These are phyloP conservation scores for Fraxinus floribunda DNA, from an alignment of 305 asterid species.

Conservation along the genomic window DNA sequence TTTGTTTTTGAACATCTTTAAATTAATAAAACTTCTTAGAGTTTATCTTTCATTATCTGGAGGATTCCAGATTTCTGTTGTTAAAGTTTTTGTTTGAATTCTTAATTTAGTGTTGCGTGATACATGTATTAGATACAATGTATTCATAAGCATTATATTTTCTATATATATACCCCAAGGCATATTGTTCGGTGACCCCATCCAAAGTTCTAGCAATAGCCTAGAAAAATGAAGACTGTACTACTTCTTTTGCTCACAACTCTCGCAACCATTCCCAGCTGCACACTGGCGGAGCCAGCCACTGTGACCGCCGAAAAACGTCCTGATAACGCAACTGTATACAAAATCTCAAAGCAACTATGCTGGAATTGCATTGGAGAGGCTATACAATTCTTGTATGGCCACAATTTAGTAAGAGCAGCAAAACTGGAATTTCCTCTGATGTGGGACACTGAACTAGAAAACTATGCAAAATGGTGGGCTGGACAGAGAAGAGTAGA, in stretches of 20 bases:
- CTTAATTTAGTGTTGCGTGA: no score
- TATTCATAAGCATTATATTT: not conserved
- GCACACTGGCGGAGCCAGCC: conserved; percentile 8
- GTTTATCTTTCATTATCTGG: no score
- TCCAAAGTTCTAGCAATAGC: not conserved
- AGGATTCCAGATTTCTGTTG: no score
- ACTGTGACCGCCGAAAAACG: not conserved
- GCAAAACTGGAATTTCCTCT: conserved; percentile 58
- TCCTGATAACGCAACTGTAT: conserved; percentile 45
- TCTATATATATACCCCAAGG: not conserved
- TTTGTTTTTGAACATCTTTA: no score
- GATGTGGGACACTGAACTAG: conserved; percentile 59
- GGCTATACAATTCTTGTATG: conserved; percentile 53
- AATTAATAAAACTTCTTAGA: no score
- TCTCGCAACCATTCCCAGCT: conserved; percentile 17
- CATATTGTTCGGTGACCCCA: not conserved
- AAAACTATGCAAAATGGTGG: conserved; percentile 64
- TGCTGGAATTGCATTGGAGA: conserved; percentile 66
- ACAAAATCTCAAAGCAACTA: conserved; percentile 50
- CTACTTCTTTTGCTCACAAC: conserved; percentile 13
- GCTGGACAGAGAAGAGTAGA: conserved; percentile 52
- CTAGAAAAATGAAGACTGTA: conserved; percentile 16
- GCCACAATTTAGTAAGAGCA: conserved; percentile 69
- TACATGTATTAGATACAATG: no score
- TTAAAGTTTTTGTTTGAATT: no score